Percentiles rank a stretch among this genome's conserved stretches.
These are phyloP conservation scores for Wickerhamiella kurtzmanii DNA, from an alignment of 805 yeast genomes.

Conservation along the genomic window DNA sequence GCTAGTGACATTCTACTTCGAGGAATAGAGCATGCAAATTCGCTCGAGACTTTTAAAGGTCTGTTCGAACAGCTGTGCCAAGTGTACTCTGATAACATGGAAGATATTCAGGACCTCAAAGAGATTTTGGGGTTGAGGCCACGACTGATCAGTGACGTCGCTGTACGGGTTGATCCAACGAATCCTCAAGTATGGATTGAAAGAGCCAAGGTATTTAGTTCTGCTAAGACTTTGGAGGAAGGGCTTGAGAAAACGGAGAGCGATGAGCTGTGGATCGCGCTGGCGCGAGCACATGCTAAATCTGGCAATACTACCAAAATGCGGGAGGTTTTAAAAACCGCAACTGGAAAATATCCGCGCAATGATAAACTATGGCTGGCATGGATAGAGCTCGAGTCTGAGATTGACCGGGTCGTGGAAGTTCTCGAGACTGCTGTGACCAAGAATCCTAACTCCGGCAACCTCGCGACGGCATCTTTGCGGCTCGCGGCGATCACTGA, in stretches of 20 bases:
- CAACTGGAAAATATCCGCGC: not conserved
- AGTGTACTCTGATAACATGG: too few relatives aligned
- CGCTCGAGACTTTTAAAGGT: constrained; percentile 48
- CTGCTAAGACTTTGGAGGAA: constrained; percentile 30
- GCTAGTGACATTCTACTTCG: constrained; percentile 28
- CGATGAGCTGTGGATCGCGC: constrained; percentile 22
- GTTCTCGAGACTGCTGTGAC: constrained; percentile 7
- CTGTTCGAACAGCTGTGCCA: constrained; percentile 52
- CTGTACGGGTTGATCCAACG: constrained; percentile 47
- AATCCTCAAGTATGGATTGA: constrained; percentile 57
- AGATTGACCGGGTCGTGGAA: constrained; percentile 2
- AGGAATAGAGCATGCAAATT: constrained; percentile 34
- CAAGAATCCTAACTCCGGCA: not conserved
- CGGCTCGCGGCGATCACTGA: not conserved
- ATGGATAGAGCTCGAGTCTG: constrained; percentile 5
- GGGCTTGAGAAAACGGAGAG: constrained; percentile 53
- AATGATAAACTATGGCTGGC: constrained; percentile 6
- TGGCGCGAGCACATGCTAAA: constrained; percentile 5
- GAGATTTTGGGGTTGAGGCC: constrained; percentile 46
- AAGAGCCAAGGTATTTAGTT: constrained; percentile 35
- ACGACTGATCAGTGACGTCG: constrained; percentile 50
- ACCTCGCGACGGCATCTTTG: not conserved
- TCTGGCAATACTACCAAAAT: not conserved
- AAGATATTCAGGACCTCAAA: too few relatives aligned
- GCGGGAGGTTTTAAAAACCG: not conserved